Evolutionary conservation across 1,284 basidiomycete genomes (phyloP), one percentile per base, ranked within the genome.

Genomic region (Sutorius eximius): DNA sequence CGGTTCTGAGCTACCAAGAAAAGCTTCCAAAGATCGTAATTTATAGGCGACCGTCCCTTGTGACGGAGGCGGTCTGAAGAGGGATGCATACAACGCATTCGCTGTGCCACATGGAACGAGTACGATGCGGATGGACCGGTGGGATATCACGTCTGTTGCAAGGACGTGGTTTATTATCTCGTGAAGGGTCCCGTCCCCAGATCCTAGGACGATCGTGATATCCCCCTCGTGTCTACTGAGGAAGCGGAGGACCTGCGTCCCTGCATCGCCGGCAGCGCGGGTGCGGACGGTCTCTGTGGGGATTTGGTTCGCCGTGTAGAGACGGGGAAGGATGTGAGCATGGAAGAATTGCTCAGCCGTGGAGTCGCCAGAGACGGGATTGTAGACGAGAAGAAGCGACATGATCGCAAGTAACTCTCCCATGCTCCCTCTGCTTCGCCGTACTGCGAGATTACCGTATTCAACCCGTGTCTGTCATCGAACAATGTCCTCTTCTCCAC

Each of bases 151-250:
- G 61, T 75, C 68, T 16, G 65, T 59, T 13, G 64, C 63, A 30
- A 63, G 65, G 51, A 91, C 65, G 7, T 78, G 75, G 57, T 89
- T 87, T 62, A 93, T 77, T 52, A 95, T 81, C 67, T 95, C 93
- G 68, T 94, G 90, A 32, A 94, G 76, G 1, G 93, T 95, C n/a
- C 93, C 93, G 68, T 96, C 93, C 11, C 93, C 93, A 3, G 91
- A 91, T n/a, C 80, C 83, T 13, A 94, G 74, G 45, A 93, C 69
- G 43, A 92, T 64, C 2, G 75, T 77, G 43, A 82, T 42, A 27
- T 71, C 65, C 8, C 60, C 73, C 30, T 61, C 55, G 27, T 55
- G 42, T 42, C 61, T 55, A 6, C 69, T 49, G 38, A 84, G 59
- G 54, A 80, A 76, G 7, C 76, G 66, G 24, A 75, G 61, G 15